Conservation (phyloP, 768 basidiomycete species). For the Panus rudis region DNA sequence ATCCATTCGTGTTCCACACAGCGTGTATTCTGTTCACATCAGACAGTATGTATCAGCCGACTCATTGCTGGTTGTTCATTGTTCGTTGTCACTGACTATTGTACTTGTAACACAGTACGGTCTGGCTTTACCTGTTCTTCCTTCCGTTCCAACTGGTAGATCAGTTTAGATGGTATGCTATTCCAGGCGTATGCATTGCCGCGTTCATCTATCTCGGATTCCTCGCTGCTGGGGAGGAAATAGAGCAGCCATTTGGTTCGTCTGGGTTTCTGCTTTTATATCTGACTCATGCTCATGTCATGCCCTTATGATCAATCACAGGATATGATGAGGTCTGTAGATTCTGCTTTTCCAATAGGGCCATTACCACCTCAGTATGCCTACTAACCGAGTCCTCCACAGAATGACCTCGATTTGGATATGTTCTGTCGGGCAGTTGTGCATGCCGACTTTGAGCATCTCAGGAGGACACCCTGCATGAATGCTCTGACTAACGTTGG, state of each 20-base stretch:
- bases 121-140: conserved; percentile 71
- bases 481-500: conserved; percentile 33
- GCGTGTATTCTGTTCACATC: conserved; percentile 61
- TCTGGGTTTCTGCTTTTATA: not conserved
- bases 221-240: conserved; percentile 64
- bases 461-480: conserved; percentile 42
- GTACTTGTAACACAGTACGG: conserved; percentile 33
- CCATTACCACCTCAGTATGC: not conserved
- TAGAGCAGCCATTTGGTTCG: conserved; percentile 62
- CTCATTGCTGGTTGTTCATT: not conserved
- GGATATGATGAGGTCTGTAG: conserved; percentile 53
- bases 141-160: conserved; percentile 68
- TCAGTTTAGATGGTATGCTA: conserved; percentile 56
- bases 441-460: conserved; percentile 46
- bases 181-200: conserved; percentile 59
- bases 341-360: not conserved
- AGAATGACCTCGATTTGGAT: conserved; percentile 66
- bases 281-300: not conserved
- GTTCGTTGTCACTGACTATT: not conserved
- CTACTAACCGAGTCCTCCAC: not conserved
- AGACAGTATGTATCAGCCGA: conserved; percentile 23
- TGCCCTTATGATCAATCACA: conserved; percentile 13
- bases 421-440: conserved; percentile 54
- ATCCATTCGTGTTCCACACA: conserved; percentile 22
- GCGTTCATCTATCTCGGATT: conserved; percentile 74